Percentiles rank a stretch among this genome's conserved stretches.
Evolutionary conservation across 2,329 filamentous ascomycete genomes (phyloP).

Genomic region (Oidium heveae): DNA sequence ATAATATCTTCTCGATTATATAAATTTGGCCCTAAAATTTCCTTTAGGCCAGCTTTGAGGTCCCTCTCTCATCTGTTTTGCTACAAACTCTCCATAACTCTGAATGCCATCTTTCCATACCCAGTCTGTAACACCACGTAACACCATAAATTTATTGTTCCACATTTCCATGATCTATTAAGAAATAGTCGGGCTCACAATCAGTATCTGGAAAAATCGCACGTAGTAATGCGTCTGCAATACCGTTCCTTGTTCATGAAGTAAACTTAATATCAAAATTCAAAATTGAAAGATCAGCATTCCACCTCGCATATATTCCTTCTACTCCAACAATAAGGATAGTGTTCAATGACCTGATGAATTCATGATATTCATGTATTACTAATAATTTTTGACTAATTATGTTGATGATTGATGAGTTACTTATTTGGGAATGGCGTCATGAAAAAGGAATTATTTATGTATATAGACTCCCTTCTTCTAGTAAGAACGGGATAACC

Average conservation of each 20-base stretch:
- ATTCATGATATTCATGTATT: too few species aligned
- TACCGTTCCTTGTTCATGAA: background rate
- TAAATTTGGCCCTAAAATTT: too few species aligned
- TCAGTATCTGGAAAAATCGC: background rate
- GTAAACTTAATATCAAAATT: background rate
- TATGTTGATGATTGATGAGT: too few species aligned
- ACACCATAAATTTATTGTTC: background rate
- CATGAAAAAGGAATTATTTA: too few species aligned
- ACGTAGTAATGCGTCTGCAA: background rate
- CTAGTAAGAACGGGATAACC: too few species aligned
- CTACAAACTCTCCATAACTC: background rate
- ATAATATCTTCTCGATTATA: too few species aligned
- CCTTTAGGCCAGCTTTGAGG: too few species aligned
- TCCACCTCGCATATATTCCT: background rate
- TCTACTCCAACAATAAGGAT: background rate
- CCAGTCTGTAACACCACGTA: background rate
- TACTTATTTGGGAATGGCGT: too few species aligned
- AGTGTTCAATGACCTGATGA: too few species aligned
- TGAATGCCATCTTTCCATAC: background rate
- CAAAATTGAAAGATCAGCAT: background rate
- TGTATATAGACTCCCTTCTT: too few species aligned
- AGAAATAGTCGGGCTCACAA: too few species aligned
- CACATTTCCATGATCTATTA: background rate
- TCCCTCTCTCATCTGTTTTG: background rate
- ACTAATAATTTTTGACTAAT: too few species aligned